phyloP scores from a whole-genome alignment of 2,329 filamentous ascomycete species.

The Nannizzia gypsea region DNA sequence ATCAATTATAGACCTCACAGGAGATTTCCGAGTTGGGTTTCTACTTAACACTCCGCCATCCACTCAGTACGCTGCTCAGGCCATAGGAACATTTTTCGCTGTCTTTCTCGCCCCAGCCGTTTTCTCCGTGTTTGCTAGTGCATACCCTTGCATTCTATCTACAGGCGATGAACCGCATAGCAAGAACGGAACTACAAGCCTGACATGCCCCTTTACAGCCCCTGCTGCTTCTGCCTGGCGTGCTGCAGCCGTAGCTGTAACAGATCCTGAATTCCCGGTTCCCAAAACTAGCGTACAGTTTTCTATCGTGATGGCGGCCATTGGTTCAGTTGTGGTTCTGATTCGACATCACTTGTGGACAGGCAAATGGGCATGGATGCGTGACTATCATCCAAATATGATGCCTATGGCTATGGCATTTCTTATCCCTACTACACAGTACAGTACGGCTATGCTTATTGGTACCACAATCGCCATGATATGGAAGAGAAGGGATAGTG shows the following conservation, averaged over 20 bases:
- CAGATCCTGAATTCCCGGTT: constrained; percentile 45
- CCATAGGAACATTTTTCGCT: constrained; percentile 50
- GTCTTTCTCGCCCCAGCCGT: constrained; percentile 56
- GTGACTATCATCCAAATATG: constrained; percentile 10
- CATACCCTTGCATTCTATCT: constrained; percentile 53
- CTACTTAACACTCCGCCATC: constrained; percentile 52
- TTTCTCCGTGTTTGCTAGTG: constrained; percentile 55
- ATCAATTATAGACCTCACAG: constrained; percentile 39
- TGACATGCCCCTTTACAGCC: constrained; percentile 46
- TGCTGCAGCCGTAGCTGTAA: constrained; percentile 52
- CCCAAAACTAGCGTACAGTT: constrained; percentile 40
- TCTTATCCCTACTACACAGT: constrained; percentile 45
- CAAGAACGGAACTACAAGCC: neutral
- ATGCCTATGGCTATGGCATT: constrained; percentile 45
- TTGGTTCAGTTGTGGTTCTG: constrained; percentile 4
- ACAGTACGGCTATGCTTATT: constrained; percentile 48
- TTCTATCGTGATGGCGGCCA: constrained; percentile 41
- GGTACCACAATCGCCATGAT: constrained; percentile 42
- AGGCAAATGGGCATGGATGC: constrained; percentile 7
- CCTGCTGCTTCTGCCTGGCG: constrained; percentile 56
- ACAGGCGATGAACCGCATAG: constrained; percentile 23
- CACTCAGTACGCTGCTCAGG: constrained; percentile 56
- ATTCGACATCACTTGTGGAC: constrained; percentile 8
- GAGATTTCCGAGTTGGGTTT: constrained; percentile 58
- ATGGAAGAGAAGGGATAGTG: constrained; percentile 45